These are phyloP conservation scores for Thelonectria olida DNA, from an alignment of 2,329 filamentous ascomycete genomes.

Conservation along the genomic window DNA sequence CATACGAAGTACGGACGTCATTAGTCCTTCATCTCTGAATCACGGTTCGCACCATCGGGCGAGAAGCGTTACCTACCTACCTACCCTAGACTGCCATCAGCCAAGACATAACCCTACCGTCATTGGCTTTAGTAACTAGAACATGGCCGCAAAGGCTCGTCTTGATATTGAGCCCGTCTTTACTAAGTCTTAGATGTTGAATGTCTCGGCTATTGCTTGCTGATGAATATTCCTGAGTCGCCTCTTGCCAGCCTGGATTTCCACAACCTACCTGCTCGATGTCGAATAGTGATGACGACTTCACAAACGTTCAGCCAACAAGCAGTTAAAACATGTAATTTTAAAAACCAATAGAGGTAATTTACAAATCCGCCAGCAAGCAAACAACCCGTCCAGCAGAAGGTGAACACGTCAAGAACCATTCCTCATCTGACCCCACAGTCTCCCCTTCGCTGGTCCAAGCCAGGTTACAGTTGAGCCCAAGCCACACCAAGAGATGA, in stretches of 20 bases:
- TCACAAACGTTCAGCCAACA: neutral
- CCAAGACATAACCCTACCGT: neutral
- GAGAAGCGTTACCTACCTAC: too few species aligned
- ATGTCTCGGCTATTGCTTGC: too few species aligned
- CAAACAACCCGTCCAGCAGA: slow-evolving; percentile 11
- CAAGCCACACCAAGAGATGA: neutral
- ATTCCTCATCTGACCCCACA: slow-evolving; percentile 12
- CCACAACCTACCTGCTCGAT: too few species aligned
- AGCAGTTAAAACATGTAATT: neutral
- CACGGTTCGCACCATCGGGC: too few species aligned
- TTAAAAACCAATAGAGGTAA: neutral
- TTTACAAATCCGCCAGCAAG: slow-evolving; percentile 13
- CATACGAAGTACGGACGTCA: too few species aligned
- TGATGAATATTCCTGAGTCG: too few species aligned
- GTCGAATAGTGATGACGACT: too few species aligned
- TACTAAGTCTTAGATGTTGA: too few species aligned
- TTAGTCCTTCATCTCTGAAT: too few species aligned
- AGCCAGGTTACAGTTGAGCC: too few species aligned
- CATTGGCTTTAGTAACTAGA: neutral
- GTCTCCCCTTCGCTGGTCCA: neutral
- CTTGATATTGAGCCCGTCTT: too few species aligned
- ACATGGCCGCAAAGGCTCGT: neutral
- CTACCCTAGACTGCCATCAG: neutral
- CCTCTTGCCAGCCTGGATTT: too few species aligned
- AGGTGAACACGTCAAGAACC: slow-evolving; percentile 14